A percentile compares a stretch with the other conserved stretches of the same genome.
These are phyloP conservation scores for Grosmannia penicillata DNA, from an alignment of 2,329 filamentous ascomycete species.

Conservation along the genomic window DNA sequence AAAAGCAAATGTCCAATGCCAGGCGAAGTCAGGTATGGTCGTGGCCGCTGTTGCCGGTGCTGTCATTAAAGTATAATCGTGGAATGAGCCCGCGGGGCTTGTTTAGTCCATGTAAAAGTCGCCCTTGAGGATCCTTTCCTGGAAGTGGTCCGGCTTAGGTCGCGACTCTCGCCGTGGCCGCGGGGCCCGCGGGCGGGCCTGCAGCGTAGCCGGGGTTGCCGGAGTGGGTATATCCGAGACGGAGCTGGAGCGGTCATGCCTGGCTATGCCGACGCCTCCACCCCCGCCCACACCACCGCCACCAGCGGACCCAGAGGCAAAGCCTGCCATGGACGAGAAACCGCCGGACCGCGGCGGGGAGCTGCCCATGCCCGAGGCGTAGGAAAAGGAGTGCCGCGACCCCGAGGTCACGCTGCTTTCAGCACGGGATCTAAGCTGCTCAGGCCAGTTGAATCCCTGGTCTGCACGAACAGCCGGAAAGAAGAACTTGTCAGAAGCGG, in stretches of 20 bases:
- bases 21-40: background rate
- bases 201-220: constrained; percentile 30
- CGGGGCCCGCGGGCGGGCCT: constrained; percentile 30
- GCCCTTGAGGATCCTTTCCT: constrained; percentile 92
- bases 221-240: constrained; percentile 42
- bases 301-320: constrained; percentile 7
- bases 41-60: background rate
- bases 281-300: constrained; percentile 9
- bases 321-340: background rate
- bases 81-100: background rate
- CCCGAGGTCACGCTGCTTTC: constrained; percentile 55
- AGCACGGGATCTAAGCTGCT: constrained; percentile 83
- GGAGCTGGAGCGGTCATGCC: constrained; percentile 55
- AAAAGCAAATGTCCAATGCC: no score
- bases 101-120: constrained; percentile 93
- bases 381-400: constrained; percentile 42
- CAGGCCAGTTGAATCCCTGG: constrained; percentile 94
- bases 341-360: constrained; percentile 26
- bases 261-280: background rate
- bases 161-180: constrained; percentile 31
- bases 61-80: background rate
- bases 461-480: constrained; percentile 45
- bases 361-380: constrained; percentile 27
- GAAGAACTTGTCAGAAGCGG: constrained; percentile 47
- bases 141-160: constrained; percentile 80